A percentile compares a stretch with the other conserved stretches of the same genome.
These are phyloP conservation scores for Fusarium acutatum DNA, from an alignment of 2,329 filamentous ascomycete genomes.

Conservation along the genomic window DNA sequence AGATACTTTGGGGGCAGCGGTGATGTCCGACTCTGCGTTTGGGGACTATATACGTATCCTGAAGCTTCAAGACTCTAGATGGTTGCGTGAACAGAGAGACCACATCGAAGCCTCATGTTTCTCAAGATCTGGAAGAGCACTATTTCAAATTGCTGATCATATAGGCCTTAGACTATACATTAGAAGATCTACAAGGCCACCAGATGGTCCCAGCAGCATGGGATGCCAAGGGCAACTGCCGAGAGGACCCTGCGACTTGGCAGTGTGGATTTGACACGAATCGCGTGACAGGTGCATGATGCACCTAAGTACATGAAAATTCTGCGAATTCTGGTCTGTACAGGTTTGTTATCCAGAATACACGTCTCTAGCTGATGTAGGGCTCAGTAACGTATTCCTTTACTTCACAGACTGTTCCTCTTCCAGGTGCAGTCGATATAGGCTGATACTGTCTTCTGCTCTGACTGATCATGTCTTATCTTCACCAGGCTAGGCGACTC, in stretches of 20 bases:
- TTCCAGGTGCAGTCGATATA: too few species aligned
- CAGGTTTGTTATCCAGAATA: not conserved
- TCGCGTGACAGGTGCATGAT: not conserved
- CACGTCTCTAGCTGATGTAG: not conserved
- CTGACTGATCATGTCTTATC: too few species aligned
- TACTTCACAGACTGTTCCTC: not conserved
- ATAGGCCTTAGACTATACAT: not conserved
- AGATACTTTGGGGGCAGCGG: not conserved
- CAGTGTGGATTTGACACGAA: not conserved
- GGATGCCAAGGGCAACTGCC: not conserved
- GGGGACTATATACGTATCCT: too few species aligned
- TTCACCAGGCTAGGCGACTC: not conserved
- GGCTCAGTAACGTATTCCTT: rapidly evolving
- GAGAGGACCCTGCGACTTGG: not conserved
- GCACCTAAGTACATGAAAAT: not conserved
- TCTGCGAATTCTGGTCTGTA: not conserved
- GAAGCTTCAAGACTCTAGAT: too few species aligned
- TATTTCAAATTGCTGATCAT: not conserved
- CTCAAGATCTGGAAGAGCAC: too few species aligned
- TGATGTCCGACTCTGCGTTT: not conserved
- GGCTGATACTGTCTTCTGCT: not conserved
- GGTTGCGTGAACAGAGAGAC: not conserved
- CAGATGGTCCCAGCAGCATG: not conserved
- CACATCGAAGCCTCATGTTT: not conserved
- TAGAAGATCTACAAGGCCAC: not conserved